Conservation (phyloP, 306 rosid genomes). For the Cercis canadensis region DNA sequence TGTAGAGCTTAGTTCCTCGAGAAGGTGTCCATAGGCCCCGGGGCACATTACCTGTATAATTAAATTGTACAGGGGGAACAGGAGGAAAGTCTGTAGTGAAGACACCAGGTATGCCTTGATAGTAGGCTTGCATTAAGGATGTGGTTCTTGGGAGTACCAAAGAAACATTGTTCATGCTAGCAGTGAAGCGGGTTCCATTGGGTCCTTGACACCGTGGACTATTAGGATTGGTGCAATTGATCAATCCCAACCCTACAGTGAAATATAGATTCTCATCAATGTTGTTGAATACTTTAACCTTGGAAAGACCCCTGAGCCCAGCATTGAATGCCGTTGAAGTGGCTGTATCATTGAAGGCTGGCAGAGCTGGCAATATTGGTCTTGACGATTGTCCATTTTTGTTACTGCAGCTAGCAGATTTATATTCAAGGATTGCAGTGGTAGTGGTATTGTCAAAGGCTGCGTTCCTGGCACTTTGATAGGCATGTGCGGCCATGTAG, state of each 20-base stretch:
- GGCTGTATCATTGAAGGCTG: constrained; percentile 72
- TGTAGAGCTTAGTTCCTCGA: constrained; percentile 66
- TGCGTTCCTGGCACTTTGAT: constrained; percentile 76
- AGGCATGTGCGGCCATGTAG: constrained; percentile 80
- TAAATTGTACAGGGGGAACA: constrained; percentile 71
- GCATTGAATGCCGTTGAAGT: constrained; percentile 68
- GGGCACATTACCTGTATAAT: constrained; percentile 83
- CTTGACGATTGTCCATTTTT: constrained; percentile 43
- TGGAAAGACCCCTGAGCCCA: constrained; percentile 60
- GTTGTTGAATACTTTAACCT: constrained; percentile 46
- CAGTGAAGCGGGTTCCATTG: constrained; percentile 90
- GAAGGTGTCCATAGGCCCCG: constrained; percentile 83
- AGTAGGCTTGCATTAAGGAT: constrained; percentile 88
- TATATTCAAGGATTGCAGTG: constrained; percentile 89
- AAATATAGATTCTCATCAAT: constrained; percentile 61
- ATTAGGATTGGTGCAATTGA: constrained; percentile 80
- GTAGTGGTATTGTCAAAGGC: constrained; percentile 95
- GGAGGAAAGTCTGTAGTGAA: constrained; percentile 91
- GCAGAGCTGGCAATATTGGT: constrained; percentile 64
- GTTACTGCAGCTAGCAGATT: constrained; percentile 44
- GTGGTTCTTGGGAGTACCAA: constrained; percentile 70
- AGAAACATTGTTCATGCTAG: constrained; percentile 89
- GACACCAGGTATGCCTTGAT: constrained; percentile 71
- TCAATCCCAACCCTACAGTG: constrained; percentile 80
- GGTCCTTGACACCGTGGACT: constrained; percentile 96